Evolutionary conservation across 2,329 filamentous ascomycete genomes (phyloP).

Genomic region (Penicillium sumatraense): DNA sequence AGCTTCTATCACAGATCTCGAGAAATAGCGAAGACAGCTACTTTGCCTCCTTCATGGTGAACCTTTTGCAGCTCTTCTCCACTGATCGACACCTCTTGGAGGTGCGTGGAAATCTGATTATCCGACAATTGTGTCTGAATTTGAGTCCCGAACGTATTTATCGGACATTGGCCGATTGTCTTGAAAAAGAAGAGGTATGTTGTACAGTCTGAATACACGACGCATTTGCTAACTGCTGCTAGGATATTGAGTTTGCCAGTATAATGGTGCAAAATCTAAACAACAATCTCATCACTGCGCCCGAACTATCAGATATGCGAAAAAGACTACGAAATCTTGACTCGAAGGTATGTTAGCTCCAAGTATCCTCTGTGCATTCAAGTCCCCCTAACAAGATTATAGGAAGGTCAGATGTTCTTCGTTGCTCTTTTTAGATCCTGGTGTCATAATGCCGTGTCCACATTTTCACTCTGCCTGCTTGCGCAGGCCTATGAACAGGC

Average conservation of each 20-base stretch:
- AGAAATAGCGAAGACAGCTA: conserved; percentile 96
- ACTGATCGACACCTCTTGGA: conserved; percentile 91
- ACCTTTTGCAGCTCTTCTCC: conserved; percentile 90
- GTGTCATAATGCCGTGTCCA: conserved; percentile 98
- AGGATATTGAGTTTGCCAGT: conserved; percentile 94
- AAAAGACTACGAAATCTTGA: conserved; percentile 91
- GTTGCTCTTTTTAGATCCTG: conserved; percentile 92
- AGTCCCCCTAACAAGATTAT: conserved; percentile 22
- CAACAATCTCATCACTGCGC: conserved; percentile 97
- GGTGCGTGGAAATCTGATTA: conserved; percentile 92
- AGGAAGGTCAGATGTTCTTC: conserved; percentile 95
- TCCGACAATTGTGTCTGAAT: conserved; percentile 89
- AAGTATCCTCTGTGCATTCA: not conserved
- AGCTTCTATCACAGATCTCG: conserved; percentile 93
- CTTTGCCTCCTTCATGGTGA: conserved; percentile 98
- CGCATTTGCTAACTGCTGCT: conserved; percentile 6
- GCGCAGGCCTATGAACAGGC: conserved; percentile 98
- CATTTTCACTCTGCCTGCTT: conserved; percentile 91
- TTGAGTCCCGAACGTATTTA: conserved; percentile 95
- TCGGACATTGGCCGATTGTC: conserved; percentile 90
- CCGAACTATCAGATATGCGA: conserved; percentile 86
- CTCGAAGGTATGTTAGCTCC: conserved; percentile 54
- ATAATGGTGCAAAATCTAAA: conserved; percentile 99
- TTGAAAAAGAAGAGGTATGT: conserved; percentile 83
- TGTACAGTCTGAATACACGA: not conserved